phyloP scores from a whole-genome alignment of 257 asterid genomes.

The Jasminum sambac region DNA sequence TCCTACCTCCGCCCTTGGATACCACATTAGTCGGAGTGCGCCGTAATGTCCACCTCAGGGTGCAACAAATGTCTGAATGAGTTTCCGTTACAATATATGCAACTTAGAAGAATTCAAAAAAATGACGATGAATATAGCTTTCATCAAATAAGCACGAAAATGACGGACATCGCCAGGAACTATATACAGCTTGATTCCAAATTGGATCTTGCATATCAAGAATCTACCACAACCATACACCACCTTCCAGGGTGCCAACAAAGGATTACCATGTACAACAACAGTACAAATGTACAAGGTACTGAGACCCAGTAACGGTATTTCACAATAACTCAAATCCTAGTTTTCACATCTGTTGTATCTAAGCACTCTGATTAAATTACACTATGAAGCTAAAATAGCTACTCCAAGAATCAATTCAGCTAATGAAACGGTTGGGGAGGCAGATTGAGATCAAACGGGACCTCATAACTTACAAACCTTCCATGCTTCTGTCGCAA shows the following conservation, averaged over 20 bases:
- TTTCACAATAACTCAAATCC: constrained; percentile 8
- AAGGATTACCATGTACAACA: neutral
- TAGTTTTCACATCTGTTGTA: constrained; percentile 1
- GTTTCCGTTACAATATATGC: too few relatives aligned
- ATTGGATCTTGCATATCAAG: neutral
- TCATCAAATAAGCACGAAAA: too few relatives aligned
- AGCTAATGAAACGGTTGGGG: constrained; percentile 47
- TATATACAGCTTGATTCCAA: too few relatives aligned
- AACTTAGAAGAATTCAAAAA: too few relatives aligned
- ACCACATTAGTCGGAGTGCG: too few relatives aligned
- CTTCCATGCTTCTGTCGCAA: constrained; percentile 64
- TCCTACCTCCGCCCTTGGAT: too few relatives aligned
- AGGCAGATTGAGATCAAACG: constrained; percentile 78
- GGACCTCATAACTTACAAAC: constrained; percentile 30
- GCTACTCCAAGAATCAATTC: constrained; percentile 30
- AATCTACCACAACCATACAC: constrained; percentile 22
- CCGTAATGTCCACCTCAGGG: too few relatives aligned
- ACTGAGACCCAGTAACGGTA: neutral
- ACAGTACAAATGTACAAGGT: neutral
- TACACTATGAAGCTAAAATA: constrained; percentile 19
- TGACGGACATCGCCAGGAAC: too few relatives aligned
- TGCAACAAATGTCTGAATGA: too few relatives aligned
- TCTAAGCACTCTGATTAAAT: neutral
- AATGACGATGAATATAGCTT: too few relatives aligned
- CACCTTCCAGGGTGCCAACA: constrained; percentile 8